Base-by-base conservation (phyloP, 805 yeast genomes). In the Barnettozyma populi region DNA sequence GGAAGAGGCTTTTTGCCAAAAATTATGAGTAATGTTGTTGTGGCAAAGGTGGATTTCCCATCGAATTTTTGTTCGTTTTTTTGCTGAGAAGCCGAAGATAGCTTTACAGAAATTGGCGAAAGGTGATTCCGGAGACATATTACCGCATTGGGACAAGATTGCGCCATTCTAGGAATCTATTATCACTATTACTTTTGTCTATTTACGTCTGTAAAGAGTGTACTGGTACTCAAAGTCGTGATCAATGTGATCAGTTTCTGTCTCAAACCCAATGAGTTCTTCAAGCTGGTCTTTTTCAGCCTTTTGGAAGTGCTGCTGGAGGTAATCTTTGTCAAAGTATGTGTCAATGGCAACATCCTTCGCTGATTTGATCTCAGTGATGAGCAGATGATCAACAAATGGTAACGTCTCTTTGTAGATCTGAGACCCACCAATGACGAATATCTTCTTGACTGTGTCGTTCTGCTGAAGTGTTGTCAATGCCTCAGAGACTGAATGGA, bases 391-490 rank as follows among this genome's bases (percentile, higher is more conserved):
- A 41, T 76, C 76, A 1, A 83, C 79, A 10, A 68, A 3, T 7
- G 46, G 4, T 67, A 67, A 46, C 13, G 82, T 72, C 36, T 79
- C 72, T 44, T 78, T 74, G 67, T 94, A 94, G 8, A 94, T 71
- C 61, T 90, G 90, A 0, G 90, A 94, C 1, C 99, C 99, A 3
- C 99, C 99, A 52, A 94, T 92, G 23, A 94, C 75, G 60, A 82
- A 94, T 1, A 94, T 73, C 42, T 78, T 77, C 43, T 80, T 85
- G 19, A 84, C 61, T 2, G 58, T 52, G 5, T 57, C 52, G 41
- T 51, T 38, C 10, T 23, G 25, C 10, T 60, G 54, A n/a, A 76
- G 51, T 11, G 55, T 48, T 0, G 60, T 52, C 8, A 80, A 51
- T 0, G 84, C 79, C 1, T 65, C 65, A 6, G 69, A 65, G 16